phyloP scores from a whole-genome alignment of 2,329 filamentous ascomycete genomes.

The Didymella sp. region DNA sequence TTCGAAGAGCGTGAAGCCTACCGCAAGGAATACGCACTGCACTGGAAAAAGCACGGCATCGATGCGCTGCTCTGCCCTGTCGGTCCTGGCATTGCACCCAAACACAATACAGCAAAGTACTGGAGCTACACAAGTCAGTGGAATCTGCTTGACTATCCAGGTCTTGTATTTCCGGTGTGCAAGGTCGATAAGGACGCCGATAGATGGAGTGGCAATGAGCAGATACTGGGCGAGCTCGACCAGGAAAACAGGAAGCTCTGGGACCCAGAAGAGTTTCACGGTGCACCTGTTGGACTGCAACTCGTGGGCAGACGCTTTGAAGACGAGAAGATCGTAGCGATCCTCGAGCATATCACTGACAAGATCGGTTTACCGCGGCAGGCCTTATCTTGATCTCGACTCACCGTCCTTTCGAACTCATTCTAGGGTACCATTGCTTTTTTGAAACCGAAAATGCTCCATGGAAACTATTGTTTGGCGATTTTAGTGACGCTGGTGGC shows the following conservation, averaged over 20 bases:
- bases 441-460: not conserved
- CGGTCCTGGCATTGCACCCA: constrained; percentile 62
- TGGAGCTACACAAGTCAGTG: constrained; percentile 73
- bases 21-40: constrained; percentile 53
- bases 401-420: not conserved
- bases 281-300: constrained; percentile 61
- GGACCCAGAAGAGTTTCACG: constrained; percentile 56
- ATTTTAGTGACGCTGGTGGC: not conserved
- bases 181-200: constrained; percentile 54
- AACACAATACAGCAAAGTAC: constrained; percentile 61
- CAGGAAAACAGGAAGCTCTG: constrained; percentile 57
- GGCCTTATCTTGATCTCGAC: constrained; percentile 3
- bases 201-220: constrained; percentile 39
- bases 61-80: constrained; percentile 70
- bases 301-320: constrained; percentile 61
- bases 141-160: constrained; percentile 74
- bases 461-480: not conserved
- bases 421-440: not conserved
- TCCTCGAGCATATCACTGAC: constrained; percentile 46
- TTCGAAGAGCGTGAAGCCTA: constrained; percentile 54
- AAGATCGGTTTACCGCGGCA: constrained; percentile 34
- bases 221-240: constrained; percentile 56
- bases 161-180: constrained; percentile 64
- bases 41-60: constrained; percentile 55
- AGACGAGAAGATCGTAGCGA: constrained; percentile 61